Base-by-base conservation (phyloP, 2,329 filamentous ascomycete species). In the Fusarium beomiforme region DNA sequence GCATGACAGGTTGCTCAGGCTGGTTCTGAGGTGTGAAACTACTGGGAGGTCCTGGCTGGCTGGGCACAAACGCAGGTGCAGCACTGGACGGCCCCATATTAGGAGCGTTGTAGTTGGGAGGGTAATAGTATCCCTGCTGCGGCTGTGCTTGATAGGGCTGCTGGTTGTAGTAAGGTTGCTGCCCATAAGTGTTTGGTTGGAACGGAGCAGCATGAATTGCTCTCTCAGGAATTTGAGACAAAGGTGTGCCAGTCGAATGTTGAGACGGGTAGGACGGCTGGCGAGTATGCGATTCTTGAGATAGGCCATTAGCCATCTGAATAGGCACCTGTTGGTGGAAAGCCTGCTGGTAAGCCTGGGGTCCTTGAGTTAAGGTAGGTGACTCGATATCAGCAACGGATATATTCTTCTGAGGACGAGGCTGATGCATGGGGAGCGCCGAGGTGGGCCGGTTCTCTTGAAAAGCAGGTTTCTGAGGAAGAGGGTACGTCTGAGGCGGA, bases 281-380 rank as follows among this genome's bases (percentile, higher is more conserved):
- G 29, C 91, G 90, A 23, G 85, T 83, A 77, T 95, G 92, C 26
- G 87, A 81, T 63, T 92, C 83, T 42, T 90, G 85, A 9, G 84
- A 81, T 50, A 88, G 86, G 26, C 84, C 83, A 65, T 88, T 89
- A 41, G 83, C 80, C 43, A 94, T 88, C 73, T 95, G 92, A 7
- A 91, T 82, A 4, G 95, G 95, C n/a, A 97, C 90, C 81, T 98
- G 95, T 76, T 97, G 95, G 74, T 97, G 94, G 85, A 98, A 98
- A 0, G 95, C 93, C 78, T 95, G 93, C 75, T 95, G 92, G 76
- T 97, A 97, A 1, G 94, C 93, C 76, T 93, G 93, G 34, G 42
- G 81, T 90, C 83, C 73, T 85, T 75, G 84, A 85, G 55, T 81
- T 74, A 83, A 86, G 8, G 89, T 90, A 7, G 95, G 94, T 11